Conservation (phyloP, 2,329 filamentous ascomycete species). For the Penicillium polonicum region DNA sequence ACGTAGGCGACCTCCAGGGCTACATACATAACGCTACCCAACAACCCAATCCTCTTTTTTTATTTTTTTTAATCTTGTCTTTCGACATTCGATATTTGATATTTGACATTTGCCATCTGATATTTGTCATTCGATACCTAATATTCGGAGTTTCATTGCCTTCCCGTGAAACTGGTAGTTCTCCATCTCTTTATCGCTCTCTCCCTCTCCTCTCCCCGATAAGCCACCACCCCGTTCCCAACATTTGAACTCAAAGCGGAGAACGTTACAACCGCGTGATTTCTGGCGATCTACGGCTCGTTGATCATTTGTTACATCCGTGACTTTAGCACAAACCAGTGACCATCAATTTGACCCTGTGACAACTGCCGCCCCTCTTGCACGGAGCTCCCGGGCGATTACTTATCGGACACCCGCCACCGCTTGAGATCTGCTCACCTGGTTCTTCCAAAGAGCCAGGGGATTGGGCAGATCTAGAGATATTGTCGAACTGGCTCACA, state of each 20-base stretch:
- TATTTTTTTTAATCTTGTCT: background rate
- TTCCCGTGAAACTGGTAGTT: background rate
- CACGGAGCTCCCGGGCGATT: constrained; percentile 23
- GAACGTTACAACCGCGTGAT: background rate
- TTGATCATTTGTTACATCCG: background rate
- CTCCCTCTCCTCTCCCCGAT: background rate
- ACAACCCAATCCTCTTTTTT: background rate
- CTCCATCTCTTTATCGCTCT: background rate
- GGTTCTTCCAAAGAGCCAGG: constrained; percentile 47
- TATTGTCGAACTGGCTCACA: constrained; percentile 72
- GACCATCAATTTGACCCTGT: constrained; percentile 4
- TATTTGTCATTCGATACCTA: background rate
- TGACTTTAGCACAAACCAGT: background rate
- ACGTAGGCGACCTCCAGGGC: background rate
- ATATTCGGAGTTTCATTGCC: background rate
- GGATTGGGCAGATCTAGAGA: constrained; percentile 40
- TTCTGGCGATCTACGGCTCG: background rate
- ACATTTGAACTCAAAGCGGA: background rate
- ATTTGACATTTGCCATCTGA: background rate
- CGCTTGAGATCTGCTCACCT: constrained; percentile 43
- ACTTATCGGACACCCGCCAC: constrained; percentile 29
- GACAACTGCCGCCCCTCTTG: background rate
- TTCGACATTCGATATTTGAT: background rate
- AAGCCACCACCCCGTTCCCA: background rate
- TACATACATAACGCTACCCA: background rate